Conservation (phyloP, 2,329 filamentous ascomycete genomes). For the Neopestalotiopsis clavispora region DNA sequence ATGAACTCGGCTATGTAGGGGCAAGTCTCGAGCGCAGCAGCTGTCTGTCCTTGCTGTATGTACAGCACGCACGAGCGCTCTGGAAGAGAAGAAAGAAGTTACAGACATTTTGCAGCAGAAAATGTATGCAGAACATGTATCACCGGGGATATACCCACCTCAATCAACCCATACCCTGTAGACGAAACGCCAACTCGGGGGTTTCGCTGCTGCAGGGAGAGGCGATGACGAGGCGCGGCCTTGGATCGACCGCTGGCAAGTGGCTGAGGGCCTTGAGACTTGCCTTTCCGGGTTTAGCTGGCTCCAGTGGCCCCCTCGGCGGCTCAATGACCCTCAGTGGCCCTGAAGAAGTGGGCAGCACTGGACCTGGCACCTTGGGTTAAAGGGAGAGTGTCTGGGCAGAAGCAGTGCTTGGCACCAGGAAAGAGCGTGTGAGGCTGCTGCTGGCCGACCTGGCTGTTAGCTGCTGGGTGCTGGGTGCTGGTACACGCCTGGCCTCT, state of each 20-base stretch:
- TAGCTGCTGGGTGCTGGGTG: background rate
- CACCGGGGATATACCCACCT: background rate
- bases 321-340: background rate
- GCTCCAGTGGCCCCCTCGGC: background rate
- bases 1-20: background rate
- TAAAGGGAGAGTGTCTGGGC: background rate
- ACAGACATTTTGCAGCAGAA: conserved; percentile 1
- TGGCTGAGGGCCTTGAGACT: conserved; percentile 14
- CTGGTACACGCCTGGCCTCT: background rate
- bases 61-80: background rate
- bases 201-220: conserved; percentile 5
- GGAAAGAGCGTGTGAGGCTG: background rate
- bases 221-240: conserved; percentile 20
- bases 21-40: conserved; percentile 4
- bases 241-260: conserved; percentile 9
- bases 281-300: conserved; percentile 11
- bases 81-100: background rate
- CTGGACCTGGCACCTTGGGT: background rate
- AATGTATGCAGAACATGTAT: background rate
- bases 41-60: background rate
- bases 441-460: background rate
- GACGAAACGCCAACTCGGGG: conserved; percentile 14
- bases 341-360: background rate
- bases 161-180: conserved; percentile 5
- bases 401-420: background rate